These are phyloP conservation scores for Solanum acaule DNA, from an alignment of 257 asterid species.

Conservation along the genomic window DNA sequence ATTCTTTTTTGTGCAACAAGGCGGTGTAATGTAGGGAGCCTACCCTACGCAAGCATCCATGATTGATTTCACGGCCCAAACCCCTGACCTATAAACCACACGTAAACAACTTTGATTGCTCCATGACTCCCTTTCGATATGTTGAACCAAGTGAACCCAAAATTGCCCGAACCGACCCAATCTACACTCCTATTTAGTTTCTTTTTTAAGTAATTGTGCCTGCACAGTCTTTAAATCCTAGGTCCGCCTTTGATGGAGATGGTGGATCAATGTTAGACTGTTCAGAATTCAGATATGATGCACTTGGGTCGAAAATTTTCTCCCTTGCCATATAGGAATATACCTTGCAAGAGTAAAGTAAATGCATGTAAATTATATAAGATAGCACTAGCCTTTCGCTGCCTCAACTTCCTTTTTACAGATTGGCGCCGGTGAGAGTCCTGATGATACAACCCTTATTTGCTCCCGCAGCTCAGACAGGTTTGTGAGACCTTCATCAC, in stretches of 20 bases:
- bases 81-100: background rate
- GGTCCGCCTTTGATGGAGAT: background rate
- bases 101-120: background rate
- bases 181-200: background rate
- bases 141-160: background rate
- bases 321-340: background rate
- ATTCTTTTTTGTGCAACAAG: background rate
- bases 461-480: slow-evolving; percentile 91
- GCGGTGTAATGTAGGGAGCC: background rate
- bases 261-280: background rate
- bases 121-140: background rate
- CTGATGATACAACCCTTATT: slow-evolving; percentile 84
- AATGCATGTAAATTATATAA: background rate
- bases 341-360: background rate
- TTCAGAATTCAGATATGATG: background rate
- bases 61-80: background rate
- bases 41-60: background rate
- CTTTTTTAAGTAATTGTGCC: background rate
- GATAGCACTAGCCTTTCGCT: slow-evolving; percentile 3
- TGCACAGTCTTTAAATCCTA: background rate
- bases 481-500: slow-evolving; percentile 28
- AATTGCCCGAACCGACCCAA: background rate
- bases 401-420: slow-evolving; percentile 23
- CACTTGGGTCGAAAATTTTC: background rate
- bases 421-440: slow-evolving; percentile 91